Conservation (phyloP, 148 eudicot genomes). For the Selenicereus undatus region DNA sequence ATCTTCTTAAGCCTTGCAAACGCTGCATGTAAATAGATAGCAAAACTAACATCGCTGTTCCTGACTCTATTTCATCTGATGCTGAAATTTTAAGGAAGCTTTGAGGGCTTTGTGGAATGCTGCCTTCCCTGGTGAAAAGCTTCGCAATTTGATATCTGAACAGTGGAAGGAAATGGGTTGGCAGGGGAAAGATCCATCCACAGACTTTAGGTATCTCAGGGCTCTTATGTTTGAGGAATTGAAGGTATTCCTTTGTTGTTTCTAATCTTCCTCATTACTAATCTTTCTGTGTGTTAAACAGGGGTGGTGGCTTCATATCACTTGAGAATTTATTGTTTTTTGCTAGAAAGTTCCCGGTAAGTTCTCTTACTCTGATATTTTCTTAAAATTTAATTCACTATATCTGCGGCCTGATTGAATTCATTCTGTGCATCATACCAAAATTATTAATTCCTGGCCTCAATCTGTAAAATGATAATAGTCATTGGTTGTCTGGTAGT, state of each 20-base stretch:
- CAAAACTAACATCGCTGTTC: not conserved
- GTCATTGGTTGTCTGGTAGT: not conserved
- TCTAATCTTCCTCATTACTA: conserved; percentile 13
- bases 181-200: conserved; percentile 99
- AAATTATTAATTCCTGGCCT: not conserved
- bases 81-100: conserved; percentile 52
- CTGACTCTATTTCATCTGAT: conserved; percentile 1
- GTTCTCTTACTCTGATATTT: conserved; percentile 11
- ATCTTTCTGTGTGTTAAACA: conserved; percentile 27
- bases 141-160: conserved; percentile 73
- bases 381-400: not conserved
- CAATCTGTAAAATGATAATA: not conserved
- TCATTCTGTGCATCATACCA: not conserved
- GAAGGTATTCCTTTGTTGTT: not conserved
- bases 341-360: conserved; percentile 81
- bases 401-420: not conserved
- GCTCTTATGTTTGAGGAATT: not conserved
- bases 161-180: conserved; percentile 99
- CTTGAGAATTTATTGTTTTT: conserved; percentile 84
- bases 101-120: conserved; percentile 83
- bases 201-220: conserved; percentile 73
- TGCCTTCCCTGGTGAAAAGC: conserved; percentile 83
- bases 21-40: not conserved
- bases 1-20: not conserved
- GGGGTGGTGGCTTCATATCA: conserved; percentile 98